phyloP scores from a whole-genome alignment of 2,329 filamentous ascomycete species.

The Zasmidium angulare region DNA sequence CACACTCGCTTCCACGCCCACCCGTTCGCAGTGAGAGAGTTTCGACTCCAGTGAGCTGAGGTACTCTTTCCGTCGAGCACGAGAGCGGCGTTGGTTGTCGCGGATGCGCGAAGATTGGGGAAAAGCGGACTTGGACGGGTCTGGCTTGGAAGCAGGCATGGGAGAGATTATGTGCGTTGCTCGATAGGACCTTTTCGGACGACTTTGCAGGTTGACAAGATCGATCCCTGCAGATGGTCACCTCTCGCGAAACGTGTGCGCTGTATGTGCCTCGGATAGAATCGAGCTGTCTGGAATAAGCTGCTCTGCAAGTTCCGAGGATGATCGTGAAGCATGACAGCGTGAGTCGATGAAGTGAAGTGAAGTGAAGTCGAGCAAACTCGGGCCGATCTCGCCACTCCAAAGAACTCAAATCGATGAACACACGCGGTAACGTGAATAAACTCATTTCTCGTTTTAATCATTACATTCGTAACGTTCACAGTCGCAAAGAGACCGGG shows the following conservation, averaged over 20 bases:
- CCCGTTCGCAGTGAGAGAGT: constrained; percentile 61
- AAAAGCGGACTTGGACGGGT: background rate
- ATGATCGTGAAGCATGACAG: no score
- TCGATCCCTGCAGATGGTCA: no score
- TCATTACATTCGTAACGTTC: background rate
- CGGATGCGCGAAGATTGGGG: constrained; percentile 60
- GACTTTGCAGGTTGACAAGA: no score
- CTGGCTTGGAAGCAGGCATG: background rate
- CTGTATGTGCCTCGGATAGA: no score
- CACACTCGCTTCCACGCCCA: constrained; percentile 66
- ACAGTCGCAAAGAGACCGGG: background rate
- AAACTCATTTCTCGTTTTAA: background rate
- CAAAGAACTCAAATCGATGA: no score
- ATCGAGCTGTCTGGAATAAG: no score
- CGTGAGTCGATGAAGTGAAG: no score
- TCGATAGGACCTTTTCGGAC: background rate
- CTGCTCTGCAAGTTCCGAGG: no score
- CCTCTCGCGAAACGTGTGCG: no score
- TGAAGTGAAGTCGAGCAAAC: no score
- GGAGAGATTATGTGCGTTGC: background rate
- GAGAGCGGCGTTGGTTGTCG: constrained; percentile 75
- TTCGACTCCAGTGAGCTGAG: constrained; percentile 67
- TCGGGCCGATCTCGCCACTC: no score
- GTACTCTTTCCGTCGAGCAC: constrained; percentile 72
- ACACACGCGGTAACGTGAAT: background rate